Evolutionary conservation across 148 eudicot species (phyloP).

Genomic region (Vaccinium corymbosum): DNA sequence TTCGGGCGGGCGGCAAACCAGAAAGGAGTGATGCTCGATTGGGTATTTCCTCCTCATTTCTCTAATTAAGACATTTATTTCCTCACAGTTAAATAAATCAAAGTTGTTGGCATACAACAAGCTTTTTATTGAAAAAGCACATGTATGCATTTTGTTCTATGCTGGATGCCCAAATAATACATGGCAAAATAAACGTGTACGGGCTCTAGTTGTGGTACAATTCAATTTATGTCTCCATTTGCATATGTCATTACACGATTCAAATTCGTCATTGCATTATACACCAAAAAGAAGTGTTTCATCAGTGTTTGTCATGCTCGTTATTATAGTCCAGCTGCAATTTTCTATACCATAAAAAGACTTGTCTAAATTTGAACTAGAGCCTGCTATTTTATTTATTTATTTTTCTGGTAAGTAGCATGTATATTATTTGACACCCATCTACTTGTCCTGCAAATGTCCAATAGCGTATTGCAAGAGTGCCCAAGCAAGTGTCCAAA

Average conservation of each 20-base stretch:
- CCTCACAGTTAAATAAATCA: not conserved
- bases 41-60: slow-evolving; percentile 44
- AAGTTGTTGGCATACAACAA: not conserved
- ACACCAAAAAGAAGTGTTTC: not conserved
- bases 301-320: not conserved
- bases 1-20: slow-evolving; percentile 73
- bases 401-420: too few relatives aligned
- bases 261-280: not conserved
- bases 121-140: not conserved
- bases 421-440: not conserved
- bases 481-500: not conserved
- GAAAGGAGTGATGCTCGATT: slow-evolving; percentile 88
- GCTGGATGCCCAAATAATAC: not conserved
- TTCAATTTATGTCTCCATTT: not conserved
- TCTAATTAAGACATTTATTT: not conserved
- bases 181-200: not conserved
- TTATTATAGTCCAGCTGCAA: not conserved
- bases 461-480: not conserved
- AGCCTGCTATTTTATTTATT: not conserved
- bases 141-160: not conserved
- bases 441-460: not conserved
- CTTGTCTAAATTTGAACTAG: not conserved
- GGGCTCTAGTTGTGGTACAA: not conserved
- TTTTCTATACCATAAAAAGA: not conserved
- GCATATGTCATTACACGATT: not conserved